Evolutionary conservation across 2,329 filamentous ascomycete species (phyloP).

Genomic region (Camptophora hylomeconis): DNA sequence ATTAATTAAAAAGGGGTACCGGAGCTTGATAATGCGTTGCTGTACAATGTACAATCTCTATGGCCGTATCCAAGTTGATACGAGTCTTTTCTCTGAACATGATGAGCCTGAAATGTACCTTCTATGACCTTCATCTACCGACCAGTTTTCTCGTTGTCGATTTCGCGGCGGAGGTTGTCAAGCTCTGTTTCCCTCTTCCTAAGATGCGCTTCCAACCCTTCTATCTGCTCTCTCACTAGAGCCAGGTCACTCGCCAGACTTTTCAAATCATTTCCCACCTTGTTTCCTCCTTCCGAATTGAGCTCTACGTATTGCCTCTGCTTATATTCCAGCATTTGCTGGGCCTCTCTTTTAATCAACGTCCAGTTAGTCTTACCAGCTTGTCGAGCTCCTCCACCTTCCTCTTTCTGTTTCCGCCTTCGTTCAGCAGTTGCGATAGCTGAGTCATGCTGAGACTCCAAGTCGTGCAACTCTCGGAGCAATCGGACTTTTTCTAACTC

Average conservation of each 20-base stretch:
- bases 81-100: no score
- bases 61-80: no score
- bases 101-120: constrained; percentile 3
- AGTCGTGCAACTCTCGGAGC: constrained; percentile 78
- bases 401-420: constrained; percentile 31
- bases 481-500: constrained; percentile 97
- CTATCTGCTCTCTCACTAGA: constrained; percentile 86
- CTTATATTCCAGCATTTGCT: constrained; percentile 93
- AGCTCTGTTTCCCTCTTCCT: constrained; percentile 62
- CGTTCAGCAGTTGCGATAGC: constrained; percentile 63
- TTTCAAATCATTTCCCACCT: constrained; percentile 60
- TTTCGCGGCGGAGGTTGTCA: constrained; percentile 63
- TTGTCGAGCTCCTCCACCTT: constrained; percentile 11
- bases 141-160: constrained; percentile 69
- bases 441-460: constrained; percentile 75
- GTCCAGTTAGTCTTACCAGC: constrained; percentile 54
- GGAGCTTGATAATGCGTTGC: constrained; percentile 1
- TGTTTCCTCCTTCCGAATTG: constrained; percentile 48
- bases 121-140: constrained; percentile 18
- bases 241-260: constrained; percentile 73
- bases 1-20: not conserved
- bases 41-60: constrained; percentile 10
- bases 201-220: constrained; percentile 75
- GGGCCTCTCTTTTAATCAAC: constrained; percentile 83
- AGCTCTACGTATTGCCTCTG: constrained; percentile 58